These are phyloP conservation scores for Suillus ampliporus DNA, from an alignment of 768 basidiomycete species.

Conservation along the genomic window DNA sequence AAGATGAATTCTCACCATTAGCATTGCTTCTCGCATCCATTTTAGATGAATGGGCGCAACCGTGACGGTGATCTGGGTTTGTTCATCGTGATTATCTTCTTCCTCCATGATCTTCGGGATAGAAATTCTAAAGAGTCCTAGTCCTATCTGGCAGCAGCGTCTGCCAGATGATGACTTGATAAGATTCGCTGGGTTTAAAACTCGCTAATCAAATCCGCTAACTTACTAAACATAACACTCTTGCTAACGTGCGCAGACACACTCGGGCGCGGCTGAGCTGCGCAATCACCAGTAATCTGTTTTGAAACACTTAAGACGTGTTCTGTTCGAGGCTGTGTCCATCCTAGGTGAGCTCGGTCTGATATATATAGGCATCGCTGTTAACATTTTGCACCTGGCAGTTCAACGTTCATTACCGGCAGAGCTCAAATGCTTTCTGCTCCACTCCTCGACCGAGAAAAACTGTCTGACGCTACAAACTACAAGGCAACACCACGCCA, in stretches of 20 bases:
- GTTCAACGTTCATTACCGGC: not conserved
- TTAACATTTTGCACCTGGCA: not conserved
- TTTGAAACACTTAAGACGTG: not conserved
- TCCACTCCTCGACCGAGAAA: not conserved
- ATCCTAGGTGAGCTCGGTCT: not conserved
- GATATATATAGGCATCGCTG: not conserved
- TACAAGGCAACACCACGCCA: not conserved
- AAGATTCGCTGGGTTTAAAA: slow-evolving; percentile 2
- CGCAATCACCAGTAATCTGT: not conserved
- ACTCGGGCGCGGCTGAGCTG: not conserved
- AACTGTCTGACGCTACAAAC: slow-evolving; percentile 8
- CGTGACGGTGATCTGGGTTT: slow-evolving; percentile 16
- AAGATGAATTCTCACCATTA: slow-evolving; percentile 60
- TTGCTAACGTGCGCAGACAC: not conserved
- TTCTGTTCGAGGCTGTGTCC: not conserved
- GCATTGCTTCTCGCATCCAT: slow-evolving; percentile 87
- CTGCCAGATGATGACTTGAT: not conserved
- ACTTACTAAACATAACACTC: not conserved
- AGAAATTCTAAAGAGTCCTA: not conserved
- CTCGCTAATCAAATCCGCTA: not conserved
- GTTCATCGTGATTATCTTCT: not conserved
- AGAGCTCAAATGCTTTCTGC: slow-evolving; percentile 2
- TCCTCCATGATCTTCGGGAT: not conserved
- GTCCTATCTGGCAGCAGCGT: not conserved
- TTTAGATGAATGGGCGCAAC: slow-evolving; percentile 40